Base-by-base conservation (phyloP, 2,329 filamentous ascomycete genomes). In the Cryphonectria naterciae region DNA sequence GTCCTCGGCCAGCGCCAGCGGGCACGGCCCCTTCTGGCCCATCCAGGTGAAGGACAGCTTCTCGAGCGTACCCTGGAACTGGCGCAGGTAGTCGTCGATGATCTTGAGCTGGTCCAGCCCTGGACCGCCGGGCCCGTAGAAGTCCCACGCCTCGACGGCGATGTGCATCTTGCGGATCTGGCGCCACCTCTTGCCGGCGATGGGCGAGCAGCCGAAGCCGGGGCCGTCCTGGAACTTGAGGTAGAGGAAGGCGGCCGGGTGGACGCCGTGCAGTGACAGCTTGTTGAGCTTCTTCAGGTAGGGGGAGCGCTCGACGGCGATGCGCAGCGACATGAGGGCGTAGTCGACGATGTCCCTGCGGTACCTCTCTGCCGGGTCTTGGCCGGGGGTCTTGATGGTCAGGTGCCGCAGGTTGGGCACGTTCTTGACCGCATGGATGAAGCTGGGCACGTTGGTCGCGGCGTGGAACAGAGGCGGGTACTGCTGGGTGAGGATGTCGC, bases 401-500 rank as follows among this genome's bases (percentile, higher is more conserved):
- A 97, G 84, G 78, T 95, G 92, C 62, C 88, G 85, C 76, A 97
- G 83, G 75, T 91, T 92, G 70, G 88, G 83, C 76, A 97, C 80
- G 73, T 90, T 84, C 49, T 86, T 87, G 78, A 97, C 85, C 65
- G 92, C 92, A 74, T 89, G 86, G 75, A 95, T 90, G 82, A 97
- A 97, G 54, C 93, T 92, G 6, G 92, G 88, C 8, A 97, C 91
- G 78, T 97, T 96, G 72, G 93, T 95, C 10, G 94, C 93, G 8
- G 94, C 93, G 78, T 97, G 94, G 82, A 97, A 97, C 2, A 97
- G 83, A 7, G 94, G 93, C 67, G 93, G 93, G 77, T 97, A 97
- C 81, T 97, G 94, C 78, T 93, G 90, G 19, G 93, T 93, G 72
- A 97, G 85, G 71, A 97, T 87, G 77, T 95, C 92, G 73, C 91